These are phyloP conservation scores for Apiospora arundinis DNA, from an alignment of 2,329 filamentous ascomycete genomes.

Conservation along the genomic window DNA sequence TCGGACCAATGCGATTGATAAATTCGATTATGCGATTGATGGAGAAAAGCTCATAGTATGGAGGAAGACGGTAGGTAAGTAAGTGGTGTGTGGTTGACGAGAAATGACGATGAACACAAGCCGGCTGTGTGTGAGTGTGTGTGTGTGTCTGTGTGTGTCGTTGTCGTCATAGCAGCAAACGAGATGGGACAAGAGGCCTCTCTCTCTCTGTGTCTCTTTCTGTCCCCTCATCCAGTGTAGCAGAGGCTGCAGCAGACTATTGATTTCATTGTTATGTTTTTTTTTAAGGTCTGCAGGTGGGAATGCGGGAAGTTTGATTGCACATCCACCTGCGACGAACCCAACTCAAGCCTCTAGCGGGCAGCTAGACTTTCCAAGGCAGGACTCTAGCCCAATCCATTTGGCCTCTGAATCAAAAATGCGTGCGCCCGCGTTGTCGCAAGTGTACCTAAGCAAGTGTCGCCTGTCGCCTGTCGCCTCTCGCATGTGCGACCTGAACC, in stretches of 20 bases:
- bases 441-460: too few species aligned
- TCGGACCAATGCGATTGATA: not conserved
- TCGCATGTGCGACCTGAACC: not conserved
- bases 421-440: slow-evolving; percentile 1
- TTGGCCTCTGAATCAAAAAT: not conserved
- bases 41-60: not conserved
- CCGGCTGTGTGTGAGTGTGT: not conserved
- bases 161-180: slow-evolving; percentile 17
- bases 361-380: too few species aligned
- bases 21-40: not conserved
- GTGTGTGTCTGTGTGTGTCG: not conserved
- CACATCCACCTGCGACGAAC: slow-evolving; percentile 1
- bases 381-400: not conserved
- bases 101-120: slow-evolving; percentile 12
- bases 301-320: slow-evolving; percentile 18
- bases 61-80: not conserved
- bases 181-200: not conserved
- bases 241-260: not conserved
- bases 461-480: not conserved
- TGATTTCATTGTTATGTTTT: slow-evolving; percentile 10
- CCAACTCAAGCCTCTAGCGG: slow-evolving; percentile 5
- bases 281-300: slow-evolving; percentile 6
- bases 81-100: slow-evolving; percentile 8
- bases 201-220: not conserved
- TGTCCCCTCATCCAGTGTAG: too few species aligned